These are phyloP conservation scores for Porogramme epimiltina DNA, from an alignment of 1,284 basidiomycete species.

Conservation along the genomic window DNA sequence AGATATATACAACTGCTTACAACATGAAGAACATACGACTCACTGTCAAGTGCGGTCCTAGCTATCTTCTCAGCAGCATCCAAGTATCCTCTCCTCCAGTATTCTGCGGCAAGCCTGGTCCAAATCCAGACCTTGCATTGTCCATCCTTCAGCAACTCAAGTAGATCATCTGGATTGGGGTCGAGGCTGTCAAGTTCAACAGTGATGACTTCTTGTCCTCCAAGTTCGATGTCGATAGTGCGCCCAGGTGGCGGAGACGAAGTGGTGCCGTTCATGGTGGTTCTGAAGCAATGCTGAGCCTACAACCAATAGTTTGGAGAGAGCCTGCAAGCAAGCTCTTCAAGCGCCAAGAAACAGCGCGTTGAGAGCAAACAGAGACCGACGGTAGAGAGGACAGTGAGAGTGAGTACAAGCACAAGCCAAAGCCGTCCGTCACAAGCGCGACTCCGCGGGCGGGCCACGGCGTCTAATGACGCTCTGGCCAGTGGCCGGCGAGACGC, in stretches of 20 bases:
- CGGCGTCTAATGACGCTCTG: background rate
- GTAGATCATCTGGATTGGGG: constrained; percentile 69
- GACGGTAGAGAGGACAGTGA: no score
- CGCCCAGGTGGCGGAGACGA: constrained; percentile 33
- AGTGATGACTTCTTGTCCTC: constrained; percentile 77
- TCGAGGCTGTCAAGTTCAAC: constrained; percentile 81
- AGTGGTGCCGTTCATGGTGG: constrained; percentile 24
- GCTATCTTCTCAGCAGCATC: constrained; percentile 73
- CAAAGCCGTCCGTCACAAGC: background rate
- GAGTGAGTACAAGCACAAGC: background rate
- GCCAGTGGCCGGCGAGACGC: constrained; percentile 11
- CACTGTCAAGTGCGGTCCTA: constrained; percentile 63
- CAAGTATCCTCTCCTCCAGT: constrained; percentile 70
- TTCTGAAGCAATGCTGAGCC: background rate
- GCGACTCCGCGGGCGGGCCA: background rate
- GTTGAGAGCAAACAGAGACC: no score
- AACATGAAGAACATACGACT: constrained; percentile 23
- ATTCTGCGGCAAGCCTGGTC: constrained; percentile 77
- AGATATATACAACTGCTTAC: background rate
- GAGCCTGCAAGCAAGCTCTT: background rate
- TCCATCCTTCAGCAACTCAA: constrained; percentile 70
- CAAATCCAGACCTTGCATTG: constrained; percentile 72
- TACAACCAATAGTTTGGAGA: background rate
- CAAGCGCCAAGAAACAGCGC: no score
- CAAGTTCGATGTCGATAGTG: constrained; percentile 61